phyloP scores from a whole-genome alignment of 257 asterid genomes.

The Fraxinus quadrangulata region DNA sequence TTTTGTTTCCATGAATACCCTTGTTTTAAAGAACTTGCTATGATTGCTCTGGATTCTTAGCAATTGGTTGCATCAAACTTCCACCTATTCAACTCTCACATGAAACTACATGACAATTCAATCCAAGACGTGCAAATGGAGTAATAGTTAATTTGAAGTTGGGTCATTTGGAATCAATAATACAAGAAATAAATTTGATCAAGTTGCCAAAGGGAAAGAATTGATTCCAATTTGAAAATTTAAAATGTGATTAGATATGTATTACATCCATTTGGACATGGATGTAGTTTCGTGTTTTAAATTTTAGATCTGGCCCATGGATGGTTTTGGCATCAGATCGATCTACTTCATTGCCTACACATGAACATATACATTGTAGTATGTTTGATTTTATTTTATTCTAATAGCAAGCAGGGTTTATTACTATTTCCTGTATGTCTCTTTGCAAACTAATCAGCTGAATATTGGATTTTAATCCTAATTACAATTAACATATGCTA shows the following conservation, averaged over 20 bases:
- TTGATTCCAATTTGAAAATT: background rate
- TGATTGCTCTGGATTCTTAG: constrained; percentile 8
- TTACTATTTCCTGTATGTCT: background rate
- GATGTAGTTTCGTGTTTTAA: constrained; percentile 1
- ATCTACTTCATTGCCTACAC: background rate
- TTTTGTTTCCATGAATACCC: background rate
- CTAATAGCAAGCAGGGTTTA: background rate
- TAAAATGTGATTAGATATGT: background rate
- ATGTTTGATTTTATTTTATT: constrained; percentile 8
- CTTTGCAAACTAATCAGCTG: background rate
- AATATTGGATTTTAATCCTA: background rate
- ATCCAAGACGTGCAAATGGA: background rate
- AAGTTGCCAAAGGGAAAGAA: background rate
- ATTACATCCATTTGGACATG: background rate
- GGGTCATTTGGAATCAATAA: constrained; percentile 10
- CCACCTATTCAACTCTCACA: constrained; percentile 2
- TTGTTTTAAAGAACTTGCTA: constrained; percentile 15
- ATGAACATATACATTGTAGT: background rate
- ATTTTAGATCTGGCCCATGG: background rate
- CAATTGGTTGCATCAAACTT: background rate
- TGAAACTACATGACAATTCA: background rate
- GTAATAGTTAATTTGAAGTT: background rate
- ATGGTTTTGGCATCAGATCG: background rate
- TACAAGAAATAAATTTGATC: constrained; percentile 2
- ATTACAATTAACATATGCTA: constrained; percentile 13